Percentiles rank a stretch among this genome's conserved stretches.
Evolutionary conservation across 2,329 filamentous ascomycete genomes (phyloP).

Genomic region (Ceratocystis smalleyi): DNA sequence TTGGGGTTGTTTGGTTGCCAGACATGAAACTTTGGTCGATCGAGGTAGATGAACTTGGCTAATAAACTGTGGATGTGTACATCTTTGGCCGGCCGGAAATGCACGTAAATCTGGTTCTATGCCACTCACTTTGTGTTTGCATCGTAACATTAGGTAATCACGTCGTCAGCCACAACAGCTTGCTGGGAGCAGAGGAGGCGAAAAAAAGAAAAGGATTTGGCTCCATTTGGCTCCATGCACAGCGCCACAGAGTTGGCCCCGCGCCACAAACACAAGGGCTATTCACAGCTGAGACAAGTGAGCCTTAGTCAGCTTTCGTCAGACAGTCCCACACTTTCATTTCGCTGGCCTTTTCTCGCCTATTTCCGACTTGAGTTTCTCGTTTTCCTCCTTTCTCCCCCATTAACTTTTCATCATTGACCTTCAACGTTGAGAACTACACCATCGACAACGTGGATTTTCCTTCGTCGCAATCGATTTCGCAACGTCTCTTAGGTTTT

Average conservation of each 20-base stretch:
- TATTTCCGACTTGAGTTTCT: not conserved
- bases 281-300: not conserved
- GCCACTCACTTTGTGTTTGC: too few relatives aligned
- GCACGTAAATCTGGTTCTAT: too few relatives aligned
- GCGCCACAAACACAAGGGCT: not conserved
- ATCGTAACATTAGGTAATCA: too few relatives aligned
- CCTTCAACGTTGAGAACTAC: not conserved
- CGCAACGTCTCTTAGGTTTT: not conserved
- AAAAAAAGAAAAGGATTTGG: not conserved
- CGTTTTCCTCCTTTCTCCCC: not conserved
- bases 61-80: not conserved
- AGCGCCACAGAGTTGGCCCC: not conserved
- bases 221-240: not conserved
- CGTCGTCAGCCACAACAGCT: too few relatives aligned
- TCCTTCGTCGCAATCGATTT: not conserved
- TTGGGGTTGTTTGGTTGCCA: not conserved
- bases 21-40: not conserved
- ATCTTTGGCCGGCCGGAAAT: not conserved
- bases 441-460: not conserved
- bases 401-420: not conserved
- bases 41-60: not conserved
- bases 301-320: not conserved
- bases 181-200: too few relatives aligned
- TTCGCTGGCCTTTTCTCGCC: not conserved
- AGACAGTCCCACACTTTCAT: not conserved